These are phyloP conservation scores for Diplotaxis tenuifolia DNA, from an alignment of 345 rosid genomes.

Conservation along the genomic window DNA sequence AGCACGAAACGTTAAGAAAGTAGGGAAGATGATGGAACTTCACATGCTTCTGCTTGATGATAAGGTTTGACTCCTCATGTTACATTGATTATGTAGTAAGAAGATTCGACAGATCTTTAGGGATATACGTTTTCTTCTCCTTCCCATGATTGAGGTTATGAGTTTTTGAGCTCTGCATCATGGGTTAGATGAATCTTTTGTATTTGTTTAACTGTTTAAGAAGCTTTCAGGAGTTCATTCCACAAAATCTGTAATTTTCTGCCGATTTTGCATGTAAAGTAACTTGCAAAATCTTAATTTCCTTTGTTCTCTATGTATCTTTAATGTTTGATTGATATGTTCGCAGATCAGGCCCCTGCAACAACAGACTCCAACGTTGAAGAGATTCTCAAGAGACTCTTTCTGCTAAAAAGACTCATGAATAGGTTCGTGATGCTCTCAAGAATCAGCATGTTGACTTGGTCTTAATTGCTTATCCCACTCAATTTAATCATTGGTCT, in stretches of 20 bases:
- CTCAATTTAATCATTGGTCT: conserved; percentile 90
- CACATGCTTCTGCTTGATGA: not conserved
- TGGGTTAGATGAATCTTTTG: not conserved
- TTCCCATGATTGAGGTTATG: not conserved
- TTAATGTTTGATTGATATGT: conserved; percentile 15
- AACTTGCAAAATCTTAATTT: not conserved
- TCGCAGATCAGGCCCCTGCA: conserved; percentile 71
- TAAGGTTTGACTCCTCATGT: not conserved
- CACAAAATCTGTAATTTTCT: not conserved
- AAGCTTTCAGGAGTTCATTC: too few species aligned
- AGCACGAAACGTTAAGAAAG: not conserved
- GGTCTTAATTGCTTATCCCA: conserved; percentile 94
- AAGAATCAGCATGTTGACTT: conserved; percentile 94
- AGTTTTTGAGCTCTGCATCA: not conserved
- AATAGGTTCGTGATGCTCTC: conserved; percentile 83
- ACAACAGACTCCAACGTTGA: conserved; percentile 92
- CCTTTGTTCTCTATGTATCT: not conserved
- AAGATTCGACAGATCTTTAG: not conserved
- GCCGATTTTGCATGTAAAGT: not conserved
- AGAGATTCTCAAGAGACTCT: conserved; percentile 89
- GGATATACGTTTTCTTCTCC: not conserved
- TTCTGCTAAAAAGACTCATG: conserved; percentile 81
- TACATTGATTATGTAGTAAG: not conserved
- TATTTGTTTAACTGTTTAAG: too few species aligned
- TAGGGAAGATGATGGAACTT: not conserved